Evolutionary conservation across 2,329 filamentous ascomycete genomes (phyloP).

Genomic region (Talaromyces amestolkiae): DNA sequence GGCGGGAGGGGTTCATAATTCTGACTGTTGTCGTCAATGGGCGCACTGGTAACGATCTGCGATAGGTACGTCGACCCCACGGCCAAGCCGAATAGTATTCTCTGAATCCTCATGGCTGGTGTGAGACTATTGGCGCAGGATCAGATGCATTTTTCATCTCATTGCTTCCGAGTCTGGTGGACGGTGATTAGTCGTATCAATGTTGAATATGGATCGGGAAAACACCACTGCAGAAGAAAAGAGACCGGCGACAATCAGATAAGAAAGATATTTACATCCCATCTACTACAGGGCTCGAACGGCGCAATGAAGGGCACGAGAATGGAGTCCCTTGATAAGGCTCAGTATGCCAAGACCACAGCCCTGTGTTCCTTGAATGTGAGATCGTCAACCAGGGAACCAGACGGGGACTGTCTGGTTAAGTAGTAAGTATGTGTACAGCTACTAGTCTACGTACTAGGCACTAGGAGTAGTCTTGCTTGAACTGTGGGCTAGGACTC

Average conservation of each 20-base stretch:
- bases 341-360: constrained; percentile 1
- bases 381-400: background rate
- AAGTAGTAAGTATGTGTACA: background rate
- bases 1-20: background rate
- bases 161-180: background rate
- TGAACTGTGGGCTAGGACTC: too few species aligned
- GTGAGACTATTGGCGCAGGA: background rate
- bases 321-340: constrained; percentile 7
- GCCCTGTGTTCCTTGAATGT: background rate
- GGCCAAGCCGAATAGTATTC: background rate
- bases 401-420: background rate
- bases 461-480: too few species aligned
- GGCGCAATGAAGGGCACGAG: background rate
- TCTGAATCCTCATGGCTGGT: constrained; percentile 10
- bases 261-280: background rate
- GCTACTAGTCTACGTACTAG: too few species aligned
- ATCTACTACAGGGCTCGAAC: background rate
- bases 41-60: constrained; percentile 10
- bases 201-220: background rate
- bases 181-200: background rate
- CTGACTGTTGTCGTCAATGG: background rate
- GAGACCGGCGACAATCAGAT: background rate
- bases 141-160: background rate
- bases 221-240: background rate
- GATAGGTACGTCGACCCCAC: constrained; percentile 5